Conservation (phyloP, 495 filamentous ascomycete genomes). For the Talaromyces stipitatus region DNA sequence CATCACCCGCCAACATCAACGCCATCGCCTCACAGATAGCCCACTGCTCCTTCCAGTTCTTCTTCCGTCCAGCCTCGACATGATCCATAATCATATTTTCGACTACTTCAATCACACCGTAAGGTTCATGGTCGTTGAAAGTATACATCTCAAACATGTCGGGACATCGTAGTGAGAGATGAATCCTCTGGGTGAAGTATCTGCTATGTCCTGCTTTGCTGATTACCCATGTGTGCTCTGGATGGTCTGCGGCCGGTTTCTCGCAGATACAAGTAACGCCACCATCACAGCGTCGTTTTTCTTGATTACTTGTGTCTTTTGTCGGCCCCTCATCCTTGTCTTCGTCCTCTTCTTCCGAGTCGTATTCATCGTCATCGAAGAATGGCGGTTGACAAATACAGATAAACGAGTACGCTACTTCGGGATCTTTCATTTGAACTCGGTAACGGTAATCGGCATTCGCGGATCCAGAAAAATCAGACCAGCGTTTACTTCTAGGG, state of each 20-base stretch:
- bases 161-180: constrained; percentile 22
- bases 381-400: constrained; percentile 23
- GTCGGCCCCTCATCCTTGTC: constrained; percentile 6
- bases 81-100: constrained; percentile 35
- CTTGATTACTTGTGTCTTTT: background rate
- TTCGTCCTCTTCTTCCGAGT: constrained; percentile 16
- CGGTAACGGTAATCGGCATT: constrained; percentile 28
- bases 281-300: constrained; percentile 4
- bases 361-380: constrained; percentile 15
- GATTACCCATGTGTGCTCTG: constrained; percentile 31
- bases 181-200: background rate
- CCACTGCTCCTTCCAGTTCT: constrained; percentile 24
- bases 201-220: constrained; percentile 22
- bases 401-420: constrained; percentile 17
- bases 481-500: constrained; percentile 28
- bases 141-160: constrained; percentile 33
- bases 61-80: constrained; percentile 13
- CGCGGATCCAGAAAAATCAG: constrained; percentile 28
- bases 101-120: constrained; percentile 30
- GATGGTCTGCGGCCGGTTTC: constrained; percentile 26
- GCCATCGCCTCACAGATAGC: constrained; percentile 24
- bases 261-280: constrained; percentile 27
- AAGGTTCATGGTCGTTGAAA: constrained; percentile 30
- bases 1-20: constrained; percentile 11
- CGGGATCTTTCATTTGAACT: constrained; percentile 12